Evolutionary conservation across 208 protist genomes (phyloP).

Genomic region (Phytomonas sp.): DNA sequence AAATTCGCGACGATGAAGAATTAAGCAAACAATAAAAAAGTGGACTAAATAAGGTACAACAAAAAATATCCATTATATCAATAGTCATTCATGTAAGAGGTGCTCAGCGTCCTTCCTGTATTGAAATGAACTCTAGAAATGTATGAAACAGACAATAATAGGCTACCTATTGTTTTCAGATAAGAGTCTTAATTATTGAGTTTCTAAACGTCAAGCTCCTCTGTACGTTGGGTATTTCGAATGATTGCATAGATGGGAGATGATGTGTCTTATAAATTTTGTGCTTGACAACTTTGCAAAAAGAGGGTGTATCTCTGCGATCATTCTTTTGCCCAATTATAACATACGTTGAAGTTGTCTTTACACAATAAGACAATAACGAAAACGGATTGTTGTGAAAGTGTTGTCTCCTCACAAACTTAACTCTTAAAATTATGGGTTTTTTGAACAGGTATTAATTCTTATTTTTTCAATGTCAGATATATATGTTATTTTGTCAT

Average conservation of each 20-base stretch:
- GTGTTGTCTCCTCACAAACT: slow-evolving; percentile 3
- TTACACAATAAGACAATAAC: slow-evolving; percentile 1
- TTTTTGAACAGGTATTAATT: not conserved
- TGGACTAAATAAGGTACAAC: not conserved
- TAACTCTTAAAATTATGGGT: slow-evolving; percentile 1
- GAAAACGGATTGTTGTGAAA: slow-evolving; percentile 4
- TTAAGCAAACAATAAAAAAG: not conserved
- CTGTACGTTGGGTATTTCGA: not conserved
- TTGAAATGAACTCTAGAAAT: not conserved
- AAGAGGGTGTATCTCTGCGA: not conserved
- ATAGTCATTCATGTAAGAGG: not conserved
- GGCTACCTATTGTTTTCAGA: not conserved
- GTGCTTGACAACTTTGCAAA: not conserved
- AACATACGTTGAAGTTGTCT: not conserved
- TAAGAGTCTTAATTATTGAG: not conserved
- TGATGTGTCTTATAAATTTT: not conserved
- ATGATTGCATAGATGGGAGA: slow-evolving; percentile 3
- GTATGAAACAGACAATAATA: not conserved
- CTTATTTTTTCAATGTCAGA: no score
- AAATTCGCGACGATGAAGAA: not conserved
- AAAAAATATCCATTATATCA: not conserved
- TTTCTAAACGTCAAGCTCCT: not conserved
- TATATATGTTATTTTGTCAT: no score
- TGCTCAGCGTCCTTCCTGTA: not conserved
- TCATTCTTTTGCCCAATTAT: not conserved